These are phyloP conservation scores for Vaucheria bursata DNA, from an alignment of 352 stramenopile genomes.

Conservation along the genomic window DNA sequence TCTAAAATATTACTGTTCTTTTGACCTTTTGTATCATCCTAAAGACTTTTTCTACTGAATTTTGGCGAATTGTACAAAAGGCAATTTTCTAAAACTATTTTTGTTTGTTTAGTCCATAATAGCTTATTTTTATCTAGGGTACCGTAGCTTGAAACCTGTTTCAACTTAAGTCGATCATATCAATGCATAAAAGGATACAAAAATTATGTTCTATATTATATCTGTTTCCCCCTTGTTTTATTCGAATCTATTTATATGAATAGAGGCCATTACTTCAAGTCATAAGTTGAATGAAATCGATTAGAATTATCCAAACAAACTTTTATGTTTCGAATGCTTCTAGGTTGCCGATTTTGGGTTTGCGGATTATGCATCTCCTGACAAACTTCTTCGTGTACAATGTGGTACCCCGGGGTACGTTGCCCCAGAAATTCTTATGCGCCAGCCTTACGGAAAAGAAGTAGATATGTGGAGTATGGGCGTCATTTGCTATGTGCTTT, in stretches of 20 bases:
- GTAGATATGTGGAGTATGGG: conserved; percentile 87
- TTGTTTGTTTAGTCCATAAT: too few species aligned
- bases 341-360: conserved; percentile 84
- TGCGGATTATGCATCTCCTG: conserved; percentile 63
- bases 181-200: too few species aligned
- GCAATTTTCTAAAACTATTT: background rate
- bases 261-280: background rate
- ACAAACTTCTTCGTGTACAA: conserved; percentile 58
- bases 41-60: background rate
- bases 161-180: too few species aligned
- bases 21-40: background rate
- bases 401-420: conserved; percentile 82
- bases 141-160: too few species aligned
- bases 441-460: conserved; percentile 67
- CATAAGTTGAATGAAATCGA: background rate
- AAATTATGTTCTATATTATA: too few species aligned
- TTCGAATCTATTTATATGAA: background rate
- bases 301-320: conserved; percentile 61
- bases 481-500: conserved; percentile 84
- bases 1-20: background rate
- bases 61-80: background rate
- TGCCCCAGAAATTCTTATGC: conserved; percentile 79
- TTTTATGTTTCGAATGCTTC: conserved; percentile 77
- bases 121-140: too few species aligned
- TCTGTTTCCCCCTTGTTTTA: too few species aligned